Evolutionary conservation across 2,329 filamentous ascomycete genomes (phyloP), one percentile per base, ranked within the genome.

Genomic region (Akanthomyces uredinophilus): DNA sequence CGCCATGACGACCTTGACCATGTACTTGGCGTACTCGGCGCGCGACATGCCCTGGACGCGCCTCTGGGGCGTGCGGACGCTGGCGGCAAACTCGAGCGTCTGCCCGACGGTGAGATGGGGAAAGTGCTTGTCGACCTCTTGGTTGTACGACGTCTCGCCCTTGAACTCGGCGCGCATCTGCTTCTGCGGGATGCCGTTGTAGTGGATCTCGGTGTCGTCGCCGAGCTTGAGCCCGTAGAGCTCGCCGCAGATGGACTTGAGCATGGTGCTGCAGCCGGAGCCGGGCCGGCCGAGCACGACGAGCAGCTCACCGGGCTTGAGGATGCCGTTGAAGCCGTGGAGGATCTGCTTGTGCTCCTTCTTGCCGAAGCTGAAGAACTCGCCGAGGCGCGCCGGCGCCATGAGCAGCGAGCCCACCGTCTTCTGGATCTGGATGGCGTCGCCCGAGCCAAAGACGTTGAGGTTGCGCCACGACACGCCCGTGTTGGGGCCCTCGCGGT

Each of bases 41-140:
- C 86, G 81, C 2, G 81, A 82, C 68, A 91, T 85, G 32, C 84
- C 87, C 13, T 84, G 78, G 32, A 88, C 80, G 2, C 87, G 78
- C 58, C 87, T 83, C 1, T 84, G 83, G 0, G 89, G 89, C 0
- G 89, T 89, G 57, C 88, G 80, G 1, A 86, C 85, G 56, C 86
- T 83, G 1, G 90, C 81, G 0, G 90, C 90, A 70, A 93, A 93
- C 56, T 85, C 81, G 0, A 94, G 78, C 0, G 90, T 94, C 66
- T 91, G 82, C 1, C 87, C 85, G 13, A 93, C 89, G 0, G 87
- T 91, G 24, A 95, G 76, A n/a, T 90, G 87, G 0, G 90, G 87
- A 65, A 92, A 93, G 70, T 93, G 90, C 32, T 88, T 81, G 70
- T 92, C 89, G 32, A 82, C 80, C 74, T 94, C 90, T 16, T 91